Conservation (phyloP, 129 eudicot genomes). For the Dittrichia graveolens region DNA sequence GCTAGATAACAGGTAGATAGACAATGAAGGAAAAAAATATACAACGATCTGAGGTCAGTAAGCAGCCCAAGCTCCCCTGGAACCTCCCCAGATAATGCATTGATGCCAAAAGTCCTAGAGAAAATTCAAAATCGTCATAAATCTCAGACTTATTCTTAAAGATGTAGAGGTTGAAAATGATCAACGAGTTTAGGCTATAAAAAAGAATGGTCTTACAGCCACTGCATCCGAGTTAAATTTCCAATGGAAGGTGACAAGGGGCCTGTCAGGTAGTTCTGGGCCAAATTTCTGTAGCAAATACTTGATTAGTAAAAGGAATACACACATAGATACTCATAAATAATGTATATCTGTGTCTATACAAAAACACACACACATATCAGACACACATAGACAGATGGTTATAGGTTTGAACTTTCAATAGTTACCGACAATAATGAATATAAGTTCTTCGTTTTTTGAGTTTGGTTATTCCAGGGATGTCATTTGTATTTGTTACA, state of each 20-base stretch:
- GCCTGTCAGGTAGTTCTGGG: slow-evolving; percentile 71
- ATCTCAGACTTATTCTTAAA: slow-evolving; percentile 17
- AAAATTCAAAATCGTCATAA: neutral
- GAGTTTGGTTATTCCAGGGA: too few species aligned
- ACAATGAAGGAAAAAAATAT: neutral
- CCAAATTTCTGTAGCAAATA: slow-evolving; percentile 49
- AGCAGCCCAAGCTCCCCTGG: slow-evolving; percentile 70
- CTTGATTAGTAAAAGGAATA: slow-evolving; percentile 3
- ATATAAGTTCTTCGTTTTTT: neutral
- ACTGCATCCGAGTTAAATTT: slow-evolving; percentile 69
- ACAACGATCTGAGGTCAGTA: slow-evolving; percentile 47
- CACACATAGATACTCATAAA: slow-evolving; percentile 39
- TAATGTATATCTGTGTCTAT: neutral
- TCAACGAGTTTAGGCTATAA: neutral
- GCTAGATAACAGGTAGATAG: neutral
- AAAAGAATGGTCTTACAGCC: slow-evolving; percentile 49
- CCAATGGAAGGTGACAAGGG: slow-evolving; percentile 64
- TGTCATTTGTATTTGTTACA: too few species aligned
- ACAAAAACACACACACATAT: neutral
- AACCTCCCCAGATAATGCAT: slow-evolving; percentile 72
- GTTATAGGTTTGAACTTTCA: neutral
- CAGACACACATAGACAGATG: neutral
- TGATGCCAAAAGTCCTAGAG: slow-evolving; percentile 59
- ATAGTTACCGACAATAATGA: neutral
- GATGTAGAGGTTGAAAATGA: neutral